Evolutionary conservation across 345 rosid species (phyloP).

Genomic region (Eucalyptus regnans): DNA sequence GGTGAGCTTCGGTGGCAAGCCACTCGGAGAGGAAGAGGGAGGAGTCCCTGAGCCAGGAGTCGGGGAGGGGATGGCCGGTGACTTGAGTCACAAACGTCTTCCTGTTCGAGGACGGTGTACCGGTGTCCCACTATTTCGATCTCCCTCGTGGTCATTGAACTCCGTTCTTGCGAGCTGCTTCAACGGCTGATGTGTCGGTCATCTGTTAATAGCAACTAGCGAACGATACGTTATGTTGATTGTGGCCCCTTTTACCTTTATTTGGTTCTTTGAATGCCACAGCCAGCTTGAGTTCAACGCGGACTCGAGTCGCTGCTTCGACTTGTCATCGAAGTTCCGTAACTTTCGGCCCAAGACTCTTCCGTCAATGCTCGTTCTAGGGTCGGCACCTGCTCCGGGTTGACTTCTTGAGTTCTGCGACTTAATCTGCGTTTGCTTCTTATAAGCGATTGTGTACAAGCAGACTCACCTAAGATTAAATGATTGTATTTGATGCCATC

Average conservation of each 20-base stretch:
- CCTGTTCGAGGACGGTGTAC: slow-evolving; percentile 6
- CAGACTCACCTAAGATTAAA: background rate
- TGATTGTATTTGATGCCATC: background rate
- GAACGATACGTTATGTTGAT: background rate
- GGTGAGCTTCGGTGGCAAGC: background rate
- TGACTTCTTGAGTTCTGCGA: background rate
- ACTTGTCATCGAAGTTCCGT: background rate
- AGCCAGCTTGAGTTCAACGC: background rate
- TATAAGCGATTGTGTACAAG: background rate
- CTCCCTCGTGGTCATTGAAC: background rate
- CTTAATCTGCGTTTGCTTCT: background rate
- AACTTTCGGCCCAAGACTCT: background rate
- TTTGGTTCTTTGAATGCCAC: background rate
- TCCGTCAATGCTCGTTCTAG: background rate
- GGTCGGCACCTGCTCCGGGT: background rate
- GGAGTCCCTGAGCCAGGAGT: slow-evolving; percentile 27
- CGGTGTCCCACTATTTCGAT: background rate
- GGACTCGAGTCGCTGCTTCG: background rate
- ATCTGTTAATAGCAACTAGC: background rate
- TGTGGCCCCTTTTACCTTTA: background rate
- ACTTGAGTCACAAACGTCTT: slow-evolving; percentile 2
- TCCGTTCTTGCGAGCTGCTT: background rate
- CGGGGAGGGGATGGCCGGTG: slow-evolving; percentile 16
- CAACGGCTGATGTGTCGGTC: background rate
- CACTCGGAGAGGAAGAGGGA: slow-evolving; percentile 18